Evolutionary conservation across 306 rosid species (phyloP), one percentile per base, ranked within the genome.

Genomic region (Canavalia gladiata): DNA sequence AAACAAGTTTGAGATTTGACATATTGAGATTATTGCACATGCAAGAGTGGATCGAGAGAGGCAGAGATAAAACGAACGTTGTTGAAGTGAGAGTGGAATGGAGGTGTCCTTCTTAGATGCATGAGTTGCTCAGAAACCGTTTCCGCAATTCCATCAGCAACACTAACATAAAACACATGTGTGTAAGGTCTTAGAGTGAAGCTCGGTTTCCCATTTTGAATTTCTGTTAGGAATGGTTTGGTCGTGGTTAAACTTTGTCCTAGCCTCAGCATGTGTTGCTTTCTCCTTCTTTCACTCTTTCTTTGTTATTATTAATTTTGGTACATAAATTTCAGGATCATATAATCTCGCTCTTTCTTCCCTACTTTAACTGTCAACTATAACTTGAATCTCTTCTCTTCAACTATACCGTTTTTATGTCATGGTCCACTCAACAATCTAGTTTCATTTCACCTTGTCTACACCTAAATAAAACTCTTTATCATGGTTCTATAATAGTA

Each of bases 121-220:
- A 77, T 31, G 75, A 64, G 75, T 77, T 65, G 71, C 7, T 54
- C 66, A 57, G 57, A 66, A 47, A 34, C 33, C 68, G 63, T 28
- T 68, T 79, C 74, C 11, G 9, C 7, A 46, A 73, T 73, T 79
- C 49, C 72, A 71, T 30, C 5, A 7, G 59, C 50, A 18, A 49
- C 63, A 64, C 25, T 37, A 29, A 78, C 11, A 13, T 4, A 51
- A 31, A 30, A 50, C 34, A 35, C 5, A 18, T 29, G 37, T 35
- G 28, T 56, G 2, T 50, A 68, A 42, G 46, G 79, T 51, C 28
- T 81, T 41, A 33, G 83, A 85, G 83, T 5, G 65, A 76, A 81
- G 0, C 41, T 49, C 81, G 85, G 81, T 49, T 57, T 63, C 62
- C 5, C 30, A 5, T 47, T 71, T 75, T 37, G 79, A 71, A 51